A percentile compares a stretch with the other conserved stretches of the same genome.
Evolutionary conservation across 83 land plant species (phyloP).

Genomic region (Isoetes engelmannii): DNA sequence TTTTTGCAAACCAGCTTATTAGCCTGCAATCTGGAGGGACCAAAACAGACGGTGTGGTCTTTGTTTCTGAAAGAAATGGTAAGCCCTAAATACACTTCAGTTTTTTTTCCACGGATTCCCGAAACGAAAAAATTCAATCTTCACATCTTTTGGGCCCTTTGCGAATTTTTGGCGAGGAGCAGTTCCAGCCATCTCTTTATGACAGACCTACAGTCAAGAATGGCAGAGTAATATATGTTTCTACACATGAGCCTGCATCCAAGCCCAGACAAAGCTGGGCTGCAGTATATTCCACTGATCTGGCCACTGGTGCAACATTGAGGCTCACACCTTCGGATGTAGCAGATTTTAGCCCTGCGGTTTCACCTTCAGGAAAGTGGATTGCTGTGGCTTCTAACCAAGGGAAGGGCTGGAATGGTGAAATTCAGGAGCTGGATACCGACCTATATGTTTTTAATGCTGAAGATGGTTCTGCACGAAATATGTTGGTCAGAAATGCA

Average conservation of each 20-base stretch:
- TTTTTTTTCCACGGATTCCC: not conserved
- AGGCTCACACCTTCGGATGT: conserved; percentile 50
- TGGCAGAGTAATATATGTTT: conserved; percentile 41
- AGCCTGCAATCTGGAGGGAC: not conserved
- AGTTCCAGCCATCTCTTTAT: conserved; percentile 34
- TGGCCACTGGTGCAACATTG: conserved; percentile 28
- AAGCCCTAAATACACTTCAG: conserved; percentile 30
- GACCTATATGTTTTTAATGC: conserved; percentile 33
- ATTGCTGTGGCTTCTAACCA: conserved; percentile 73
- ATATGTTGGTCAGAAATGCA: conserved; percentile 29
- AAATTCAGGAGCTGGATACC: conserved; percentile 40
- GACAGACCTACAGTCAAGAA: conserved; percentile 47
- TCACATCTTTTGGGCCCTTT: not conserved
- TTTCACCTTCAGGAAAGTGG: conserved; percentile 53
- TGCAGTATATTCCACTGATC: conserved; percentile 48
- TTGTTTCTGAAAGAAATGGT: conserved; percentile 62
- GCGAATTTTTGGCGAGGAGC: not conserved
- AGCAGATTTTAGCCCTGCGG: conserved; percentile 60
- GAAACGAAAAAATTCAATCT: not conserved
- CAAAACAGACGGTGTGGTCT: conserved; percentile 29
- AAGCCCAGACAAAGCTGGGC: conserved; percentile 49
- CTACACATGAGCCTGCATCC: conserved; percentile 31
- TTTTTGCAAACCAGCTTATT: not conserved
- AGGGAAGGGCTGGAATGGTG: conserved; percentile 50
- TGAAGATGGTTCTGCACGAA: conserved; percentile 28